phyloP scores from a whole-genome alignment of 2,329 filamentous ascomycete genomes.

The Aurifilum marmelostoma region DNA sequence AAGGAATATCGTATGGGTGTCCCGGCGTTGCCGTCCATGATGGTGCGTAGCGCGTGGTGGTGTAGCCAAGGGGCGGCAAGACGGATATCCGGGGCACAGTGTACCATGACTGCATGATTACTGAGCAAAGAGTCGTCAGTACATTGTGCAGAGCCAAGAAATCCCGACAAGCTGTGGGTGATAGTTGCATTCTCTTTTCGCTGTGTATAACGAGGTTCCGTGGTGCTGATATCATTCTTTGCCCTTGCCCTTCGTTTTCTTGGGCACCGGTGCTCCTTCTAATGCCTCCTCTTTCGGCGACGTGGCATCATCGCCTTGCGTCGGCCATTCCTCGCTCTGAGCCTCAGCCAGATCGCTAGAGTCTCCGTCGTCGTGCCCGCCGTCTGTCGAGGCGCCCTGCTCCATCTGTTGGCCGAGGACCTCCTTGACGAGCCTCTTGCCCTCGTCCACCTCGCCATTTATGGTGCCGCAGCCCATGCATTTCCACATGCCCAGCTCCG shows the following conservation, averaged over 20 bases:
- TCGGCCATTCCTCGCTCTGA: conserved; percentile 15
- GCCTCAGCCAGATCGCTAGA: conserved; percentile 27
- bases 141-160: neutral
- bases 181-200: neutral
- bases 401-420: conserved; percentile 48
- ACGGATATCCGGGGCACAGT: neutral
- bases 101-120: neutral
- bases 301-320: conserved; percentile 1
- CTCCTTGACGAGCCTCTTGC: conserved; percentile 71
- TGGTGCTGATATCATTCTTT: neutral
- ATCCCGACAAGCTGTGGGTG: neutral
- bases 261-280: conserved; percentile 7
- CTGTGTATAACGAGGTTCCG: neutral
- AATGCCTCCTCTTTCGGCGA: conserved; percentile 10
- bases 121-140: neutral
- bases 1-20: neutral
- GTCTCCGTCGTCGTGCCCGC: conserved; percentile 21
- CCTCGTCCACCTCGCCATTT: conserved; percentile 83
- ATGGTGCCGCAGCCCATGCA: conserved; percentile 81
- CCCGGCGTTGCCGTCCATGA: neutral
- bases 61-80: neutral
- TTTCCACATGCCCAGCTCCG: conserved; percentile 84
- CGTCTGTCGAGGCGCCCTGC: conserved; percentile 28
- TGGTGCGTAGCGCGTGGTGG: neutral
- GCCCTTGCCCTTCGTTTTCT: conserved; percentile 18